Conservation (phyloP, 495 filamentous ascomycete genomes). For the Penicillium manginii region DNA sequence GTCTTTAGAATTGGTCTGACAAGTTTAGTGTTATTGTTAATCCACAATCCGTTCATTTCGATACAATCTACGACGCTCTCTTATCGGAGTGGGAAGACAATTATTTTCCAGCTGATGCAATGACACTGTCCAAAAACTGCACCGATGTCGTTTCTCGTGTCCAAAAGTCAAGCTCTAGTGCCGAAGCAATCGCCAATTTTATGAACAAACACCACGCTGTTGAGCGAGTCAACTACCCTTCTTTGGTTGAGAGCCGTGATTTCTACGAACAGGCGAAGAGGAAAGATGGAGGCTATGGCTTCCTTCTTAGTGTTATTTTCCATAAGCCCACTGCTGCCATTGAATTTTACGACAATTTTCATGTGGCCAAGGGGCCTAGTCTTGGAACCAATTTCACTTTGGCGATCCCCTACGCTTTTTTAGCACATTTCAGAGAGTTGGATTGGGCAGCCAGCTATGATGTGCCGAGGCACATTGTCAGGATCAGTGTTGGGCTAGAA, state of each 20-base stretch:
- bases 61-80: conserved; percentile 7
- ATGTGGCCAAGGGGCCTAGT: conserved; percentile 28
- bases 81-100: conserved; percentile 11
- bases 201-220: conserved; percentile 18
- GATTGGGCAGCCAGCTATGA: conserved; percentile 28
- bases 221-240: conserved; percentile 21
- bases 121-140: conserved; percentile 19
- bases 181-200: conserved; percentile 14
- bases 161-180: conserved; percentile 15
- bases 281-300: conserved; percentile 23
- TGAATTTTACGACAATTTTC: conserved; percentile 24
- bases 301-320: conserved; percentile 23
- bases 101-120: conserved; percentile 25
- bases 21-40: conserved; percentile 13
- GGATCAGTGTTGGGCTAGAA: conserved; percentile 31
- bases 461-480: conserved; percentile 22
- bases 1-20: not conserved
- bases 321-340: conserved; percentile 16
- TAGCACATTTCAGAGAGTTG: conserved; percentile 22
- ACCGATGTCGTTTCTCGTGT: conserved; percentile 22
- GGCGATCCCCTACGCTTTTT: conserved; percentile 19
- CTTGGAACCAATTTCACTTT: conserved; percentile 31
- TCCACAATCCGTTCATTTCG: conserved; percentile 13
- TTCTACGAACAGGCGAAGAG: conserved; percentile 22
- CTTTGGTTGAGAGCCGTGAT: conserved; percentile 2